Evolutionary conservation across 164 flowering plant genomes (phyloP).

Genomic region (Magnolia kwangsiensis): DNA sequence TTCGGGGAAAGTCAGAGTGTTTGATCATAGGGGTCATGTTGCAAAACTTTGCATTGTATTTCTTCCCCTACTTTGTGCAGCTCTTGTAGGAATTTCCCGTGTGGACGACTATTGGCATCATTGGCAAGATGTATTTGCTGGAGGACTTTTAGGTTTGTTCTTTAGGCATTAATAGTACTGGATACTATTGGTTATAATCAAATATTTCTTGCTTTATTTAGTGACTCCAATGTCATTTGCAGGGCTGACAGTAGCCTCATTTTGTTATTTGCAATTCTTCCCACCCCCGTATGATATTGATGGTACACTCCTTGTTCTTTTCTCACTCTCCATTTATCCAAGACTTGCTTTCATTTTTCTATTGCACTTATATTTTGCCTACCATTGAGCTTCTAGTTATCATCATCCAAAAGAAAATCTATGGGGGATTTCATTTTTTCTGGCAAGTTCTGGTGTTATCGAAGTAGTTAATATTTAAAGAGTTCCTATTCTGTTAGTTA

Average conservation of each 20-base stretch:
- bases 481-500: too few species aligned
- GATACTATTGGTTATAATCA: neutral
- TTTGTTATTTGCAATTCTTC: slow-evolving; percentile 83
- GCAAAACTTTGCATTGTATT: slow-evolving; percentile 74
- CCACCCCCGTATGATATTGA: slow-evolving; percentile 68
- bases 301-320: slow-evolving; percentile 25
- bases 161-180: neutral
- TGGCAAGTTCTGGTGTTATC: too few species aligned
- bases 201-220: neutral
- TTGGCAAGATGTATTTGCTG: slow-evolving; percentile 83
- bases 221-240: slow-evolving; percentile 13
- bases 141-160: slow-evolving; percentile 59
- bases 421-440: neutral
- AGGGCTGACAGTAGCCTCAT: slow-evolving; percentile 56
- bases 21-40: slow-evolving; percentile 74
- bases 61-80: slow-evolving; percentile 65
- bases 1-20: slow-evolving; percentile 68
- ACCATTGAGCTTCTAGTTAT: neutral
- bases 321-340: neutral
- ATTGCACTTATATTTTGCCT: neutral
- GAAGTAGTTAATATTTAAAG: too few species aligned
- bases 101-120: slow-evolving; percentile 89
- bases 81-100: slow-evolving; percentile 68
- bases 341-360: neutral
- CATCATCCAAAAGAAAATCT: neutral